phyloP scores from a whole-genome alignment of 805 yeast species.

The Nakazawaea wyomingensis region DNA sequence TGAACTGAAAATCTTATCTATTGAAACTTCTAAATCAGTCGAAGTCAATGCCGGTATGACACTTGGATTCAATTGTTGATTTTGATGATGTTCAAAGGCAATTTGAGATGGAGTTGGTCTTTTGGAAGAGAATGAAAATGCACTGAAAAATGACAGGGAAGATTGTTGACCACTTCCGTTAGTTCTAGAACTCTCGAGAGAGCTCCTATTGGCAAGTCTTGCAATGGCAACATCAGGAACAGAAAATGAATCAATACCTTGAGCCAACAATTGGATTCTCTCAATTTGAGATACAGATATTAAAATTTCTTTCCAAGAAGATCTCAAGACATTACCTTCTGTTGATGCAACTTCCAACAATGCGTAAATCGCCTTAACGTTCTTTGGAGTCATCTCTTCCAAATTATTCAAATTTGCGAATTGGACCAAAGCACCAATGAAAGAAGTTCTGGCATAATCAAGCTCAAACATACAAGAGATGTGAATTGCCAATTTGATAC shows the following conservation, averaged over 20 bases:
- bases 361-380: conserved; percentile 72
- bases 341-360: conserved; percentile 70
- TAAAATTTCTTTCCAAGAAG: conserved; percentile 82
- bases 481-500: conserved; percentile 74
- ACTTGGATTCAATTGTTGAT: conserved; percentile 57
- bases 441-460: conserved; percentile 82
- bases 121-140: conserved; percentile 33
- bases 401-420: conserved; percentile 77
- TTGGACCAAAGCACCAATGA: conserved; percentile 84
- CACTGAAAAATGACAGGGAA: conserved; percentile 44
- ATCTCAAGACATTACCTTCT: conserved; percentile 70
- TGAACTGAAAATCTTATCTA: conserved; percentile 83
- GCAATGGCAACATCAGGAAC: conserved; percentile 85
- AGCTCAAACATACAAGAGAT: conserved; percentile 81
- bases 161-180: conserved; percentile 2
- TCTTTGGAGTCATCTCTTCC: conserved; percentile 72
- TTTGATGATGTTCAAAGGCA: conserved; percentile 66
- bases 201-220: conserved; percentile 51
- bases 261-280: conserved; percentile 78
- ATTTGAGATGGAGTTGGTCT: conserved; percentile 56
- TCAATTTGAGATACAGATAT: conserved; percentile 87
- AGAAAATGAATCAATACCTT: conserved; percentile 77
- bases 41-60: conserved; percentile 55
- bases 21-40: conserved; percentile 68
- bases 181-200: conserved; percentile 46